Base-by-base conservation (phyloP, 2,329 filamentous ascomycete species). In the Penicillium brasilianum region DNA sequence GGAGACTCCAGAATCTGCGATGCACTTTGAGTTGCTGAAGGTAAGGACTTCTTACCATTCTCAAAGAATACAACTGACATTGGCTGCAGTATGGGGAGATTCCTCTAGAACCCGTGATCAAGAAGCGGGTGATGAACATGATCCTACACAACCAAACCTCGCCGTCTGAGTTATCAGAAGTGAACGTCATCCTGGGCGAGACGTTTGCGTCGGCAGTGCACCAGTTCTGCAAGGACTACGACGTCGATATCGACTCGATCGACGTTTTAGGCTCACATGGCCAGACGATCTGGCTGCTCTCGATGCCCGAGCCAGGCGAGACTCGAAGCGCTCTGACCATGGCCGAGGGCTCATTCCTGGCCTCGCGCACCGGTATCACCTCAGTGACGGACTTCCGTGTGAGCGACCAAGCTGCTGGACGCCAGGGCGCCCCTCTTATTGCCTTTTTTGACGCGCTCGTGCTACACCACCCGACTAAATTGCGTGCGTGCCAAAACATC, bases 401-500 rank as follows among this genome's bases (percentile, higher is more conserved):
- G 54, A 79, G 78, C n/a, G 84, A 87, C 64, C 83, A 85, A 73
- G 82, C 84, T 4, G 81, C 80, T n/a, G 82, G 83, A 4, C 78
- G 83, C 44, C 84, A 86, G 68, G 83, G 83, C 4, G 82, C 84
- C 1, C 83, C 85, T 0, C 77, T 87, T 16, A 83, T 85, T 59
- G 83, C 81, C 20, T 85, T 87, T 65, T 84, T 88, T 66, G 84
- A 88, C 64, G 79, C 81, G 0, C 74, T 87, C 4, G 67, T 87
- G 10, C 77, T 88, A 18, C 83, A 84, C 64, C 83, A 88, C 66
- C 82, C 85, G 0, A 82, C 74, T 4, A 86, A 85, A 71, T 75
- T 86, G 8, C 81, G 86, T 28, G 84, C 83, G 2, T 87, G 85
- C 70, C 84, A 88, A 68, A 87, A 87, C 67, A 87, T 88, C 57